Evolutionary conservation across 495 filamentous ascomycete species (phyloP), one percentile per base, ranked within the genome.

Genomic region (Beverwykella pulmonaria): DNA sequence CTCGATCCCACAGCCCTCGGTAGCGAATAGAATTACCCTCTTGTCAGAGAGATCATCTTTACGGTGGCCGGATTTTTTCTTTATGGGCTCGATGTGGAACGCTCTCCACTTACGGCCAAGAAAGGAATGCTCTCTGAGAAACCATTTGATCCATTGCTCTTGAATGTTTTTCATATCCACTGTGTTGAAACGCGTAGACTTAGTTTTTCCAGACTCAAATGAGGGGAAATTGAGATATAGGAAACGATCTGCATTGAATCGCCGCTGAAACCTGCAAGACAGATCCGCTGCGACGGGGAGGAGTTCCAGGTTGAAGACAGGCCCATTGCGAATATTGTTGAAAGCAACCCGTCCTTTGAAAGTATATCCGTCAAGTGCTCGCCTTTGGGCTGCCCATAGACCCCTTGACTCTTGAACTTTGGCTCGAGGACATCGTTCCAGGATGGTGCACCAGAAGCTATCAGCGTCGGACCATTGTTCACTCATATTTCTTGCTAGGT

Each of bases 71-170:
- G n/a, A n/a, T 44, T 68, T 73, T 46, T 59, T 60, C 56, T 75
- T 76, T 25, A 67, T 62, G 0, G 29, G 22, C 25, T 70, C 67
- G 1, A 73, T 12, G 25, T 68, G 65, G 20, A 77, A 71, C 8
- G 59, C 71, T 19, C 68, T 49, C 76, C 76, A 78, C 5, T 55
- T 69, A 7, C 74, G 63, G 1, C 75, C 76, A 17, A 78, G 66
- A 50, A 78, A 74, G 2, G 49, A 25, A 20, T 75, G 68, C 19
- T 69, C 59, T 6, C 14, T 55, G 4, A 0, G 6, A 15, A 75
- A 64, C 74, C 74, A 76, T 20, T 67, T 52, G 19, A 27, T 50
- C 34, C 41, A 73, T 25, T 52, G 58, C 17, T 63, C 41, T 34
- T 49, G 5, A 20, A 75, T 32, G 20, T 63, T 50, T 14, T 59